Conservation (phyloP, 768 basidiomycete genomes). For the Lactarius hengduanensis region DNA sequence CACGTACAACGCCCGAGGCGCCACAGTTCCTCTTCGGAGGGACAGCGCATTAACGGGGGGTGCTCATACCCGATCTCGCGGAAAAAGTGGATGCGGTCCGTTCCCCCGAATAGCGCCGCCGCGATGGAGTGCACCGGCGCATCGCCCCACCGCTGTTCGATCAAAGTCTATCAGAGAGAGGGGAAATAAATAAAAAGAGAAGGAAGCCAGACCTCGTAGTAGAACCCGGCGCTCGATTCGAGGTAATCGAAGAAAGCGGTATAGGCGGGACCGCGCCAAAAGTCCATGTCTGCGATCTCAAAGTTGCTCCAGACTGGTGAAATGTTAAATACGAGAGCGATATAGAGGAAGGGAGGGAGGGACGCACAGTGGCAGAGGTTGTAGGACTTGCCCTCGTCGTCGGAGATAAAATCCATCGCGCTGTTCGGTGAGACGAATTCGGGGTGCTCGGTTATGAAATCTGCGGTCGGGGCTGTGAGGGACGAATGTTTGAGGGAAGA, state of each 20-base stretch:
- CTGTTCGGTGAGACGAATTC: slow-evolving; percentile 62
- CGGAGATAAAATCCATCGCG: slow-evolving; percentile 68
- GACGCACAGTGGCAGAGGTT: slow-evolving; percentile 71
- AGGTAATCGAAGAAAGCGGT: slow-evolving; percentile 79
- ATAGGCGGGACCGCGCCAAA: slow-evolving; percentile 85
- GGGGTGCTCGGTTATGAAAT: slow-evolving; percentile 64
- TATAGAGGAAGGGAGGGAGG: background rate
- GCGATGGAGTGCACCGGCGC: slow-evolving; percentile 87
- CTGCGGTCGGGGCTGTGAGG: slow-evolving; percentile 40
- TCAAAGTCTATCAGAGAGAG: background rate
- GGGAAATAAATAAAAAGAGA: background rate
- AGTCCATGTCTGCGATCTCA: slow-evolving; percentile 81
- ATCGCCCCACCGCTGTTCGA: slow-evolving; percentile 71
- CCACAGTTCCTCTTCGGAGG: slow-evolving; percentile 39
- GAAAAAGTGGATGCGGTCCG: slow-evolving; percentile 80
- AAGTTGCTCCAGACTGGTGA: slow-evolving; percentile 87
- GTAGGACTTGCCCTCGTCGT: slow-evolving; percentile 66
- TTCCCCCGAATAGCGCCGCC: slow-evolving; percentile 69
- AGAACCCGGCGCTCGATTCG: slow-evolving; percentile 80
- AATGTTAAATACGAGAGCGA: background rate
- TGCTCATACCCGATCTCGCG: slow-evolving; percentile 83
- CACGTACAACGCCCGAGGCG: slow-evolving; percentile 47
- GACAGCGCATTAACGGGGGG: slow-evolving; percentile 65
- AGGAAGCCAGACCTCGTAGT: slow-evolving; percentile 63
- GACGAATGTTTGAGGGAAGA: too few relatives aligned